Conservation (phyloP, 164 flowering plant genomes). For the Stephania yunnanensis region DNA sequence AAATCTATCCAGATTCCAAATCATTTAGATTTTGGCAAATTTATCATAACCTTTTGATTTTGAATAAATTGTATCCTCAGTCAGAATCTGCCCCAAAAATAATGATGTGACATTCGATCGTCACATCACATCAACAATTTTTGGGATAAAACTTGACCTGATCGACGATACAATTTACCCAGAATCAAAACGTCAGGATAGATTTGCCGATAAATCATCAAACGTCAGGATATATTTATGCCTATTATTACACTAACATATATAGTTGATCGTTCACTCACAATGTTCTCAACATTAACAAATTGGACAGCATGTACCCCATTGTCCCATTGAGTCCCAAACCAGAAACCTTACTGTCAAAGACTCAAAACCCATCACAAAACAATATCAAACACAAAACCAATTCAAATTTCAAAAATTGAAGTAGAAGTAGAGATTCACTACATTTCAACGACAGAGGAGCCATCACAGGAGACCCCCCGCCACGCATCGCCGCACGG, state of each 20-base stretch:
- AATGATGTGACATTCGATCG: too few relatives aligned
- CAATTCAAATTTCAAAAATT: neutral
- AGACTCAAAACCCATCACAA: slow-evolving; percentile 10
- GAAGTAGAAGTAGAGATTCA: slow-evolving; percentile 3
- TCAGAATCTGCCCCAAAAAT: too few relatives aligned
- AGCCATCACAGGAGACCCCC: slow-evolving; percentile 71
- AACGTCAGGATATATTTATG: too few relatives aligned
- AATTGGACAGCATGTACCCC: slow-evolving; percentile 70
- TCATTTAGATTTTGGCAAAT: too few relatives aligned
- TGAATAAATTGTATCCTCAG: too few relatives aligned
- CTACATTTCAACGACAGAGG: slow-evolving; percentile 73
- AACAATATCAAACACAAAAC: neutral
- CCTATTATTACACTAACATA: neutral
- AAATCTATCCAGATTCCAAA: neutral
- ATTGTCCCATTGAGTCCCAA: slow-evolving; percentile 74
- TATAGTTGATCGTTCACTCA: slow-evolving; percentile 25
- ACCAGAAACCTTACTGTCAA: slow-evolving; percentile 59
- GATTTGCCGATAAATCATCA: too few relatives aligned
- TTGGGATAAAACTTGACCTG: too few relatives aligned
- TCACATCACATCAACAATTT: too few relatives aligned
- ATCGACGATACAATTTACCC: too few relatives aligned
- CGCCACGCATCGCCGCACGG: slow-evolving; percentile 90
- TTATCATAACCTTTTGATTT: too few relatives aligned
- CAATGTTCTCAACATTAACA: slow-evolving; percentile 60
- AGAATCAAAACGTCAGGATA: too few relatives aligned